Base-by-base conservation (phyloP, 169 alveolate species). In the Theileria parva region DNA sequence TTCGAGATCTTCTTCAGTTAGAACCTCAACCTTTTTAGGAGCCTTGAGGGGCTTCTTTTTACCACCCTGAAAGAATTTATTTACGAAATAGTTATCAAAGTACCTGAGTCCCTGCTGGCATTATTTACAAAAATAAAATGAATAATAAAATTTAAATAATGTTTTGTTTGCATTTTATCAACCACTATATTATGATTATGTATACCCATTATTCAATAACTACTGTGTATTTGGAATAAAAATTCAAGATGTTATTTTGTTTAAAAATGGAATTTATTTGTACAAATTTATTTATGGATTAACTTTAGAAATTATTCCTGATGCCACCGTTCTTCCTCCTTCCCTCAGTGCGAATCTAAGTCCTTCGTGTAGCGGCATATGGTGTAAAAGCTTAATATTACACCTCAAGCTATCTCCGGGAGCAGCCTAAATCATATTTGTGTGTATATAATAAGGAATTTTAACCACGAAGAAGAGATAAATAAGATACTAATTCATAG, bases 311-410 rank as follows among this genome's bases (percentile, higher is more conserved):
- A 95, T 93, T 63, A 95, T 85, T 13, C 99, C 99, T 1, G 98
- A 94, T 15, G 98, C 98, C 17, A 95, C 96, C 5, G 99, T 96
- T 80, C 84, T 93, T 6, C 98, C 98, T 12, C 99, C 99, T 75
- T 96, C 99, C 51, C 99, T 79, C n/a, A 96, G 81, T 3, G 99
- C 98, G 69, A 96, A 96, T 60, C 98, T 95, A 44, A 92, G 84
- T 9, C 97, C 95, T 39, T 75, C 79, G 48, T 86, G 86, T 21
- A 95, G 69, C 2, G 98, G 95, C 70, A 93, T 78, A 9, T 96
- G 96, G 12, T 86, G 79, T 74, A 88, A 72, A 44, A 95, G 91
- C 75, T 94, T 92, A 73, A 95, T 88, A 7, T 78, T 78, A 70
- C 95, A 84, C 15, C 79, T 65, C n/a, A 95, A 79, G 61, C 76